A percentile compares a stretch with the other conserved stretches of the same genome.
Conservation (phyloP, 108 stramenopile species). For the Conticribra guillardii region DNA sequence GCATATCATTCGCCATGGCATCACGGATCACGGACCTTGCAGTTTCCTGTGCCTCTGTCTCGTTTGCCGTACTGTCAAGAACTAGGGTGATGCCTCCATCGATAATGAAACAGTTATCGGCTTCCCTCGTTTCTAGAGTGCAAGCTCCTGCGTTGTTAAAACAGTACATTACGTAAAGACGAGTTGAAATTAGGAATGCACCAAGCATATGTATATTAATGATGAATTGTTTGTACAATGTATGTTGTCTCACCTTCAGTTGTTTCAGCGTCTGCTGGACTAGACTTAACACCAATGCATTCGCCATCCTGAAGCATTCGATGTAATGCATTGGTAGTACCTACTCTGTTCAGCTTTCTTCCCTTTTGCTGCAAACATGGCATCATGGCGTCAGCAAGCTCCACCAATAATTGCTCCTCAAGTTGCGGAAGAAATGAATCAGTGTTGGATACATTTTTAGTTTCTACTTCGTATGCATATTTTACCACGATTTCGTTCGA, state of each 20-base stretch:
- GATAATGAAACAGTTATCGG: slow-evolving; percentile 40
- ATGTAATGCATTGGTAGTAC: neutral
- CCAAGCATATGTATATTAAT: neutral
- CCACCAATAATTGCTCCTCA: slow-evolving; percentile 26
- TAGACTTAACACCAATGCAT: slow-evolving; percentile 15
- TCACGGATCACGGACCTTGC: slow-evolving; percentile 11
- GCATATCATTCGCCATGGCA: slow-evolving; percentile 29
- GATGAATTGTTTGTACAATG: neutral
- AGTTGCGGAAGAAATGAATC: slow-evolving; percentile 19
- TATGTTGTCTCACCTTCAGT: slow-evolving; percentile 14
- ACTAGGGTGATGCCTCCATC: slow-evolving; percentile 32
- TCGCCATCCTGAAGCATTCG: too few relatives aligned
- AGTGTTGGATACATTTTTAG: slow-evolving; percentile 16
- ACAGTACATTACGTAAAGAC: too few relatives aligned
- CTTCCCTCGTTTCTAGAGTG: slow-evolving; percentile 14
- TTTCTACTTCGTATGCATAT: slow-evolving; percentile 44
- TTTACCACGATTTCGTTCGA: slow-evolving; percentile 11
- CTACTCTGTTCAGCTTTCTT: neutral
- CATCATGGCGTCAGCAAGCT: slow-evolving; percentile 23
- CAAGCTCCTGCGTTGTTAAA: slow-evolving; percentile 12
- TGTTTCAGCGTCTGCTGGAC: slow-evolving; percentile 9
- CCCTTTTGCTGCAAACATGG: slow-evolving; percentile 3
- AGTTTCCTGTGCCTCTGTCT: slow-evolving; percentile 21
- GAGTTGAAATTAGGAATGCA: neutral
- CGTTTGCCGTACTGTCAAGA: neutral